phyloP scores from a whole-genome alignment of 208 protist genomes.

The Leishmania lainsoni region DNA sequence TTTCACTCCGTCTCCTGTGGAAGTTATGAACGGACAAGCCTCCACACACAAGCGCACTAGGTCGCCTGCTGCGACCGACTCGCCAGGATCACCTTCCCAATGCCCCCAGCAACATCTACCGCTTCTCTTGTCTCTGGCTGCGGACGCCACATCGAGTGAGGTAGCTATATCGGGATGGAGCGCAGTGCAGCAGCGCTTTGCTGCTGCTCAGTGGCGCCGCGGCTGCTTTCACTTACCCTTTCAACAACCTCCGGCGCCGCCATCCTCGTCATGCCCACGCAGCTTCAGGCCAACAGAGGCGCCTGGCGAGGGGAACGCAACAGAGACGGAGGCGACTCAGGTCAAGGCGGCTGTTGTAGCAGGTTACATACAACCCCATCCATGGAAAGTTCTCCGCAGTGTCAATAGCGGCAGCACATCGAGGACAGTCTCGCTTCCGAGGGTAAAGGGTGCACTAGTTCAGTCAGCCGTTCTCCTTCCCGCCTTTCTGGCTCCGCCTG shows the following conservation, averaged over 20 bases:
- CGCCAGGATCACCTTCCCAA: neutral
- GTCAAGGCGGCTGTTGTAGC: neutral
- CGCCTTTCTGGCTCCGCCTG: constrained; percentile 11
- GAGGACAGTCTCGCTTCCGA: neutral
- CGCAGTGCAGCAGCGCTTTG: constrained; percentile 4
- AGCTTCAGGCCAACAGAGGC: neutral
- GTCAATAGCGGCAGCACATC: neutral
- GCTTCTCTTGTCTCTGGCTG: neutral
- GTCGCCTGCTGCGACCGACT: neutral
- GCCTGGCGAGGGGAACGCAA: neutral
- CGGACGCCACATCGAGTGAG: no score
- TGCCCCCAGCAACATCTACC: neutral
- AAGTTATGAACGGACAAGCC: neutral
- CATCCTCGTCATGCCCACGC: neutral
- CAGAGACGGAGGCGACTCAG: neutral
- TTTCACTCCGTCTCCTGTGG: neutral
- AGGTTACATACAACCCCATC: constrained; percentile 12
- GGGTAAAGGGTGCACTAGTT: neutral
- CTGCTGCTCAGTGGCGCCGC: constrained; percentile 30
- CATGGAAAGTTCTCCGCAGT: constrained; percentile 27
- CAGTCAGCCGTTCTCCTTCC: neutral
- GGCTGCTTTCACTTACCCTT: constrained; percentile 14
- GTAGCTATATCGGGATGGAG: neutral
- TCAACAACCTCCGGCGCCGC: neutral
- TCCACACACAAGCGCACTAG: constrained; percentile 8